Percentiles rank a stretch among this genome's conserved stretches.
Evolutionary conservation across 1,139 yeast species (phyloP).

Genomic region (Hemisphaericaspora xylofermentans): DNA sequence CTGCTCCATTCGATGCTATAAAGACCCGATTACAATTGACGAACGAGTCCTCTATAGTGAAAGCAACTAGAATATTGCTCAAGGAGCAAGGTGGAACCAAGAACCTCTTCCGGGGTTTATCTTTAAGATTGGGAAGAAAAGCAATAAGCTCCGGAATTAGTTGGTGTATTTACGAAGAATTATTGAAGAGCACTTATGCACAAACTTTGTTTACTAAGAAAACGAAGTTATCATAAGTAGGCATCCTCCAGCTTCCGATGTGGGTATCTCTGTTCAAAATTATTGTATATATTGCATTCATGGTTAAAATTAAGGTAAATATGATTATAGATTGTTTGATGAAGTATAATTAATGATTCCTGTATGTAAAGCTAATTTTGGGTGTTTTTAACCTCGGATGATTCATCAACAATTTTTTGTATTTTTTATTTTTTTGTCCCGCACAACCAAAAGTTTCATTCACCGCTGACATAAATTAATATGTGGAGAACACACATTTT

Average conservation of each 20-base stretch:
- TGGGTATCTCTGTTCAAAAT: slow-evolving; percentile 3
- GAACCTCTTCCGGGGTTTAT: slow-evolving; percentile 78
- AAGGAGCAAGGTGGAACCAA: slow-evolving; percentile 56
- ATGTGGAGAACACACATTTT: slow-evolving; percentile 3
- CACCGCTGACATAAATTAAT: slow-evolving; percentile 1
- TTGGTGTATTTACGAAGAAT: slow-evolving; percentile 94
- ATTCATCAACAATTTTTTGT: background rate
- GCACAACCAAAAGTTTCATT: background rate
- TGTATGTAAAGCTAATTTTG: background rate
- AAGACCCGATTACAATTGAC: slow-evolving; percentile 84
- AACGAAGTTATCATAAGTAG: slow-evolving; percentile 6
- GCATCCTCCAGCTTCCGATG: too few relatives aligned
- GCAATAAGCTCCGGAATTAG: slow-evolving; percentile 93
- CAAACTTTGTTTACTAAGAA: slow-evolving; percentile 8
- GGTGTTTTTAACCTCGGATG: slow-evolving; percentile 2
- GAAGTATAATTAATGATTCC: slow-evolving; percentile 1
- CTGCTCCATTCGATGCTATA: slow-evolving; percentile 94
- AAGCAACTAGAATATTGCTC: slow-evolving; percentile 37
- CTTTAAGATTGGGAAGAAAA: slow-evolving; percentile 78
- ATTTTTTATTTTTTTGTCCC: background rate
- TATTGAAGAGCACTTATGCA: slow-evolving; percentile 45
- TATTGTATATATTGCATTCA: background rate
- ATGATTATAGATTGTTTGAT: background rate
- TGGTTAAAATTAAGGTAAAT: too few relatives aligned
- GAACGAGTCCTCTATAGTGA: slow-evolving; percentile 21